Base-by-base conservation (phyloP, 2,329 filamentous ascomycete species). In the Leptographium flavum region DNA sequence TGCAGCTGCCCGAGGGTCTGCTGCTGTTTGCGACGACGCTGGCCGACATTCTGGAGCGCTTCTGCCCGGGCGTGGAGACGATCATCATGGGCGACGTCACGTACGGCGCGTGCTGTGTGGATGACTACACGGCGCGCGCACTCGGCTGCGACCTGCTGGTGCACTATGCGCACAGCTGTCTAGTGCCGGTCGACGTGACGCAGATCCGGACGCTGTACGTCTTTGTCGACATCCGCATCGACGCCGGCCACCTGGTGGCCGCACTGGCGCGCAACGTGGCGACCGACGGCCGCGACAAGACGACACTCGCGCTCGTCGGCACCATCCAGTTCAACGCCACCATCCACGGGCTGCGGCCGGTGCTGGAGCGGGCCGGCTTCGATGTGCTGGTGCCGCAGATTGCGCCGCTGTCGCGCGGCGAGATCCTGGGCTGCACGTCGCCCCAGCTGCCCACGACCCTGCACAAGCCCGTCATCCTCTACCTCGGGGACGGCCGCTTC, bases 251-350 rank as follows among this genome's bases (percentile, higher is more conserved):
- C 62, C 73, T 98, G 15, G 66, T 95, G 42, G 83, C 84, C 9
- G 92, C 88, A 0, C 71, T 98, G 39, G 83, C 87, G 58, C 80
- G 87, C 50, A 98, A 95, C 59, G 94, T 53, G 23, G 43, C 96
- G n/a, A n/a, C n/a, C n/a, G n/a, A n/a, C 60, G 71, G 79, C 60
- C 71, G 79, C 15, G 21, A n/a, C 0, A 84, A 85, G 2, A 94
- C 92, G 64, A 90, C 82, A 1, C 80, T 98, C 47, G 92, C 92
- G 5, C 74, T 95, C 54, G 90, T 98, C 15, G 90, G 92, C 40
- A 98, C 92, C 0, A 98, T 98, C 54, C 92, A 98, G 61, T 98
- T 98, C 72, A 98, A 98, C 63, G 86, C 88, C 31, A 95, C 92
- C 0, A 81, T 98, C 28, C 92, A 98, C 63, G 86, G 85, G 15